Evolutionary conservation across 306 rosid species (phyloP).

Genomic region (Lathyrus sativus): DNA sequence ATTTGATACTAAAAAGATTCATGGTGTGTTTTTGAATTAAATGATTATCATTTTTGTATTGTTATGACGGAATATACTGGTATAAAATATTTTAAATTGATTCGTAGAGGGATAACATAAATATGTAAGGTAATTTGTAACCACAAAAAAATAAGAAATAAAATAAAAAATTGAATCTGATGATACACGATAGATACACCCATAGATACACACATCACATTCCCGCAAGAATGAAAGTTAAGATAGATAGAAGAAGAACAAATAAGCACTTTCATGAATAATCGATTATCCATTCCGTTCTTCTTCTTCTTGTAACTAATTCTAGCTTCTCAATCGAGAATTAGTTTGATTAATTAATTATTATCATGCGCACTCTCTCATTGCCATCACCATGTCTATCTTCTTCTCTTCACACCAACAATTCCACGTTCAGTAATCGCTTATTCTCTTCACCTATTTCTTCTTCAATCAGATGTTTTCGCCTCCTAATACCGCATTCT

Average conservation of each 20-base stretch:
- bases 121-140: conserved; percentile 16
- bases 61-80: neutral
- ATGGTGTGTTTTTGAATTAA: too few species aligned
- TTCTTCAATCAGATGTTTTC: conserved; percentile 30
- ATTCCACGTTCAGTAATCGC: conserved; percentile 4
- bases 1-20: too few species aligned
- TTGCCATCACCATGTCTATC: conserved; percentile 65
- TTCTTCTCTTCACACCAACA: conserved; percentile 29
- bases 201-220: neutral
- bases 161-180: neutral
- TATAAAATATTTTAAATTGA: neutral
- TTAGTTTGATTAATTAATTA: neutral
- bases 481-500: conserved; percentile 63
- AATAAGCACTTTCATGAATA: conserved; percentile 1
- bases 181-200: neutral
- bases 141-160: conserved; percentile 31
- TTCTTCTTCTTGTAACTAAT: neutral
- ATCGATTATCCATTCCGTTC: neutral
- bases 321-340: too few species aligned
- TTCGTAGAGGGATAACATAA: neutral
- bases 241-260: neutral
- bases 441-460: conserved; percentile 42
- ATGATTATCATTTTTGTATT: neutral
- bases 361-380: conserved; percentile 68
- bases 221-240: neutral